Base-by-base conservation (phyloP, 2,329 filamentous ascomycete species). In the Diplodia scrobiculata region DNA sequence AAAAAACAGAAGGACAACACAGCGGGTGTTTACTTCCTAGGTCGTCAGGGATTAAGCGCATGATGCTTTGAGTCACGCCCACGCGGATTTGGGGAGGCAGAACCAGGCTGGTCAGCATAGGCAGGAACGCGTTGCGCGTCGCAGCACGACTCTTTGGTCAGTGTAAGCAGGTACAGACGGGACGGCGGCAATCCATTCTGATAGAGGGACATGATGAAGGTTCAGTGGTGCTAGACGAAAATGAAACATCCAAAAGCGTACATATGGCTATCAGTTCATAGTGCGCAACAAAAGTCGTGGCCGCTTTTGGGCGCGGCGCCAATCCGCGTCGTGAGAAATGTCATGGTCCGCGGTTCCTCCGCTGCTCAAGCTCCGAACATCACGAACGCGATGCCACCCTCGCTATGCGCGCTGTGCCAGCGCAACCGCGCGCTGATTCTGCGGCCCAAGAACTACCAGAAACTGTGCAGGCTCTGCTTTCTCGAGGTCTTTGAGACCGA, bases 401-500 rank as follows among this genome's bases (percentile, higher is more conserved):
- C 86, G 21, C 80, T 84, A 25, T 99, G 95, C 76, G 87, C 87
- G 62, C 82, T 88, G 69, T 99, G 95, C 80, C 84, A 89, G 69
- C 84, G 83, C 25, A 84, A 89, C 68, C 87, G 93, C 67, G 94
- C 95, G 5, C 85, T 97, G 21, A 95, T 99, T 67, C 91, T 97
- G 68, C 87, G 95, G 32, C 94, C 95, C 0, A 98, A 98, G 78
- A 97, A 98, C 74, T 88, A 96, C 72, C 88, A 96, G 71, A 97
- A 97, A 73, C 85, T 99, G 54, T 99, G 95, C 84, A 92, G 91
- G 72, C 79, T 83, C 4, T 99, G 95, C 79, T 99, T 99, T 78
- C 86, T 97, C 65, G 73, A 81, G 11, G 84, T 95, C 53, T 99
- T 99, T 74, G 95, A 99, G 78, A 87, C 90, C 68, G 95, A 99